Evolutionary conservation across 768 basidiomycete genomes (phyloP), one percentile per base, ranked within the genome.

Genomic region (Ephemerocybe angulata): DNA sequence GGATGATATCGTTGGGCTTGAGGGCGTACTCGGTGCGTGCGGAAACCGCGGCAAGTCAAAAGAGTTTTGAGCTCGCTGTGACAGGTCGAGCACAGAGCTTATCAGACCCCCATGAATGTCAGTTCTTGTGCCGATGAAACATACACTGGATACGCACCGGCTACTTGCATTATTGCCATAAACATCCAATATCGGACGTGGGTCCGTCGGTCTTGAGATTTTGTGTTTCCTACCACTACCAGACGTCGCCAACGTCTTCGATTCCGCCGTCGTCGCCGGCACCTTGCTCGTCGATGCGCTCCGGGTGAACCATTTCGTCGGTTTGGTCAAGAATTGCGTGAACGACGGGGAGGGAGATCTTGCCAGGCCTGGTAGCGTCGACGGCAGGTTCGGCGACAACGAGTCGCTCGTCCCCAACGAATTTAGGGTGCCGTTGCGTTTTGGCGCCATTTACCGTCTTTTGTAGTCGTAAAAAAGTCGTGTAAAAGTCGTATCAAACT

Each of bases 191-290:
- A 92, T 86, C 2, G 88, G 90, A 21, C 90, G 73, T 8, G 88
- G 90, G 62, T 92, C 90, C 4, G 88, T 90, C 1, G 90, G 90
- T 43, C 86, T 84, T 29, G 90, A 92, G 33, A 92, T 93, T 76
- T 90, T 91, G 51, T 83, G 87, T 58, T 87, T 89, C 57, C 87
- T 65, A 41, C 67, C 57, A 3, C 65, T 62, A 11, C 66, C 68
- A 27, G 70, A 71, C 51, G 69, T 66, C 24, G 67, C 59, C 57
- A 80, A 84, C 1, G 78, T 60, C 55, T 83, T 71, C 1, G 82
- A 78, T 53, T 84, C 81, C 33, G 70, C 51, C 22, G 72, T 52
- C 38, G 68, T 48, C 57, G 74, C 59, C 33, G 76, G 59, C 31
- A 75, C 60, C 65, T 79, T 79, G 41, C 82, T 76, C 8, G 76